phyloP scores from a whole-genome alignment of 305 asterid species.

The Ilex paraguariensis region DNA sequence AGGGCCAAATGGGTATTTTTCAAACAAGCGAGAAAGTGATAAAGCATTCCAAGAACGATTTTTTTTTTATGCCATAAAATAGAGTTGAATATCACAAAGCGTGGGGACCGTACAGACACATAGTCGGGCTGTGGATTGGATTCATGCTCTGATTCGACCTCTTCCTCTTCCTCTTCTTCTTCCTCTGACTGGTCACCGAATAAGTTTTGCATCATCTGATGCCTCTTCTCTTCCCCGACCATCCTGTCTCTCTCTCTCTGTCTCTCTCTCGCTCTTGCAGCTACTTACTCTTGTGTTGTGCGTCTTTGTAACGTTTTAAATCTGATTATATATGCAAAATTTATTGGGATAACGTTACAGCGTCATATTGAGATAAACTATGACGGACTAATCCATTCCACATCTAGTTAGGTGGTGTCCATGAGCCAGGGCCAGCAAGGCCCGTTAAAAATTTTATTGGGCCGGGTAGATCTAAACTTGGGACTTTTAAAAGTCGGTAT shows the following conservation, averaged over 20 bases:
- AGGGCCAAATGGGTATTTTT: not conserved
- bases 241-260: conserved; percentile 11
- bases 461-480: too few species aligned
- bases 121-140: conserved; percentile 40
- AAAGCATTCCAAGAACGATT: not conserved
- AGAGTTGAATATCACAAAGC: not conserved
- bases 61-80: not conserved
- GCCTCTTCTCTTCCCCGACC: conserved; percentile 57
- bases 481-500: too few species aligned
- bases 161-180: conserved; percentile 53
- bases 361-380: too few species aligned
- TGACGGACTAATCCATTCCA: too few species aligned
- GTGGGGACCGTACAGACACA: conserved; percentile 28
- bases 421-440: too few species aligned
- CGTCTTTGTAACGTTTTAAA: too few species aligned
- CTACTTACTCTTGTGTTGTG: too few species aligned
- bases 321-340: too few species aligned
- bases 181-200: conserved; percentile 60
- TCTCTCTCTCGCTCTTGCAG: not conserved
- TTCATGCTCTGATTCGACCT: conserved; percentile 46
- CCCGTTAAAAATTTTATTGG: too few species aligned
- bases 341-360: too few species aligned
- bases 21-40: not conserved
- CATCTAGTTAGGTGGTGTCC: too few species aligned
- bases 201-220: conserved; percentile 58